phyloP scores from a whole-genome alignment of 2,329 filamentous ascomycete species.

The Alternaria brassicae region DNA sequence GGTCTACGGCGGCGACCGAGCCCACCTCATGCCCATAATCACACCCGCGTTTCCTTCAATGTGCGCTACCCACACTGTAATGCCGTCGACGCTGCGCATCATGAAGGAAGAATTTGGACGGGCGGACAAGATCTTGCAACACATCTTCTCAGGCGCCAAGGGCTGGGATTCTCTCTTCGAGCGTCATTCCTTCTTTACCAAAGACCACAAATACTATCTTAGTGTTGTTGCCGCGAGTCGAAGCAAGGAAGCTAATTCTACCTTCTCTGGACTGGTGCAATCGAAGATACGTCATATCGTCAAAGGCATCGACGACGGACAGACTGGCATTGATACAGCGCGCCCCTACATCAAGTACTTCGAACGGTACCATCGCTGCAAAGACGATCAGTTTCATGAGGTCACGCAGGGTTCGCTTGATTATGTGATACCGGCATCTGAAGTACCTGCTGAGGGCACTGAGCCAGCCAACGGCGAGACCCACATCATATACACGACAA shows the following conservation, averaged over 20 bases:
- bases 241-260: constrained; percentile 81
- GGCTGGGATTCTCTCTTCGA: constrained; percentile 88
- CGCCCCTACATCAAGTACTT: constrained; percentile 95
- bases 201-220: constrained; percentile 94
- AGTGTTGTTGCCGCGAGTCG: constrained; percentile 83
- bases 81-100: constrained; percentile 80
- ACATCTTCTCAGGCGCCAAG: constrained; percentile 77
- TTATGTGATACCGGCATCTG: constrained; percentile 62
- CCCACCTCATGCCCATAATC: constrained; percentile 96
- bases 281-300: constrained; percentile 91
- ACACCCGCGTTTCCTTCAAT: constrained; percentile 97
- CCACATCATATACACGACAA: constrained; percentile 79
- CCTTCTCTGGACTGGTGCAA: constrained; percentile 91
- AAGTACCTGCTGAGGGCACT: constrained; percentile 55
- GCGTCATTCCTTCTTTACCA: constrained; percentile 92
- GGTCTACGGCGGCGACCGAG: constrained; percentile 80
- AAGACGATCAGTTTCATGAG: constrained; percentile 66
- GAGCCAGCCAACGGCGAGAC: constrained; percentile 49
- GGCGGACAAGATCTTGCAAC: constrained; percentile 77
- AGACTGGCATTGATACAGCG: constrained; percentile 76
- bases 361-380: constrained; percentile 78
- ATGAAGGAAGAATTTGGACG: constrained; percentile 83
- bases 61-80: constrained; percentile 96
- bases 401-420: constrained; percentile 68
- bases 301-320: constrained; percentile 79